These are phyloP conservation scores for Fusarium sororula DNA, from an alignment of 2,329 filamentous ascomycete species.

Conservation along the genomic window DNA sequence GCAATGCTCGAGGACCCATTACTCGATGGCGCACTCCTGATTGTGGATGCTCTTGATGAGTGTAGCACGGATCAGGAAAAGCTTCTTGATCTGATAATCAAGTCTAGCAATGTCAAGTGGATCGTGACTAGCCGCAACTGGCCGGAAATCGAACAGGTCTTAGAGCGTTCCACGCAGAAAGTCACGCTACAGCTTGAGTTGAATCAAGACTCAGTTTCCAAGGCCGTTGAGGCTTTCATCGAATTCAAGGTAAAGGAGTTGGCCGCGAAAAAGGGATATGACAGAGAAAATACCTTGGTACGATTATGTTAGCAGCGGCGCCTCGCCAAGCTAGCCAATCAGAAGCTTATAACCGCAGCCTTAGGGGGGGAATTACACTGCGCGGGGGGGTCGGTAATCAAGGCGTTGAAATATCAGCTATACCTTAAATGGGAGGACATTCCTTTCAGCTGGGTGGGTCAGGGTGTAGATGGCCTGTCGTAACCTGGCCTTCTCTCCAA, in stretches of 20 bases:
- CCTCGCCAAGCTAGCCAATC: too few relatives aligned
- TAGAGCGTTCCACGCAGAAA: accelerated
- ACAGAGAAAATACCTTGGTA: too few relatives aligned
- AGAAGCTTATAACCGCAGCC: too few relatives aligned
- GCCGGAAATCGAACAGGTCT: accelerated
- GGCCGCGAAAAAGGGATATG: neutral
- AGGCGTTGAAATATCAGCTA: neutral
- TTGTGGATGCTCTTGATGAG: neutral
- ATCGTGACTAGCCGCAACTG: neutral
- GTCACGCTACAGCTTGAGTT: neutral
- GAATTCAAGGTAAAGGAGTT: accelerated
- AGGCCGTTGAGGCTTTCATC: accelerated
- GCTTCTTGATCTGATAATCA: neutral
- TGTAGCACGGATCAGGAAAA: accelerated
- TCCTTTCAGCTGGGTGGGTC: neutral
- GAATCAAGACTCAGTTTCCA: accelerated
- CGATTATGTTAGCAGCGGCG: too few relatives aligned
- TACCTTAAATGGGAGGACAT: neutral
- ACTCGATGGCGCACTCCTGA: accelerated
- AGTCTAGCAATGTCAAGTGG: accelerated
- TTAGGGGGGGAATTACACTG: too few relatives aligned
- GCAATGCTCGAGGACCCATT: accelerated
- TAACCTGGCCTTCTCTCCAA: neutral
- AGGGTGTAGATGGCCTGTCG: neutral
- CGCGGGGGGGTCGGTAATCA: too few relatives aligned